A percentile compares a stretch with the other conserved stretches of the same genome.
phyloP scores from a whole-genome alignment of 2,329 filamentous ascomycete genomes.

The Pseudogymnoascus sp. region DNA sequence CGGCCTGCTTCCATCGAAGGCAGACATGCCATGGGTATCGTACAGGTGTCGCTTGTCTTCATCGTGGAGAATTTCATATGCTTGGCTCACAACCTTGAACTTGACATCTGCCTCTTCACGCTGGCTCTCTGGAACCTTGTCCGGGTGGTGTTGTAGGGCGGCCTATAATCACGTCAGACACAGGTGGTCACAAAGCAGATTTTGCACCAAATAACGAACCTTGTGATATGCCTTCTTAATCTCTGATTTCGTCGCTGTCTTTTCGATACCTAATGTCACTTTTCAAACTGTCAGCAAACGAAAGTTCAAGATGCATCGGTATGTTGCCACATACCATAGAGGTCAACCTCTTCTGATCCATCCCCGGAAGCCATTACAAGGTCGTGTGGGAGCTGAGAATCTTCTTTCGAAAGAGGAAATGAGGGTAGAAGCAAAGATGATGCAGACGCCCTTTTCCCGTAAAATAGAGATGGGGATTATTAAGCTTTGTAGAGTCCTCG shows the following conservation, averaged over 20 bases:
- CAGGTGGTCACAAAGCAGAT: conserved; percentile 6
- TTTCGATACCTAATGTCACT: conserved; percentile 70
- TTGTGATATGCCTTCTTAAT: conserved; percentile 97
- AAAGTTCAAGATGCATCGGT: background rate
- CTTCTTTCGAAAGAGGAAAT: background rate
- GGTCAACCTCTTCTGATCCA: conserved; percentile 40
- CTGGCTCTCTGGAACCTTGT: conserved; percentile 85
- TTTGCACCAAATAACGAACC: conserved; percentile 40
- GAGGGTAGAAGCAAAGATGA: background rate
- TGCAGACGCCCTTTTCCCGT: background rate
- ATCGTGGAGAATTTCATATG: conserved; percentile 96
- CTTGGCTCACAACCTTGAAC: conserved; percentile 89
- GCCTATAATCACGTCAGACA: conserved; percentile 44
- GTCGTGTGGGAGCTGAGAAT: background rate
- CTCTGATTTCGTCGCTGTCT: conserved; percentile 63
- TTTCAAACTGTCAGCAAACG: conserved; percentile 34
- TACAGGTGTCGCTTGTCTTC: conserved; percentile 89
- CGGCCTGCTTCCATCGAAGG: conserved; percentile 71
- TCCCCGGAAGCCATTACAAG: conserved; percentile 25
- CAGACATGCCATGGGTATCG: conserved; percentile 90
- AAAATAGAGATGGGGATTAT: background rate
- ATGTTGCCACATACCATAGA: conserved; percentile 35
- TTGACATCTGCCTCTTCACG: conserved; percentile 78
- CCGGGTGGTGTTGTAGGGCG: conserved; percentile 81
- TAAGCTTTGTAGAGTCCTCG: conserved; percentile 2